phyloP scores from a whole-genome alignment of 169 alveolate species.

The Plasmodium falciparum region DNA sequence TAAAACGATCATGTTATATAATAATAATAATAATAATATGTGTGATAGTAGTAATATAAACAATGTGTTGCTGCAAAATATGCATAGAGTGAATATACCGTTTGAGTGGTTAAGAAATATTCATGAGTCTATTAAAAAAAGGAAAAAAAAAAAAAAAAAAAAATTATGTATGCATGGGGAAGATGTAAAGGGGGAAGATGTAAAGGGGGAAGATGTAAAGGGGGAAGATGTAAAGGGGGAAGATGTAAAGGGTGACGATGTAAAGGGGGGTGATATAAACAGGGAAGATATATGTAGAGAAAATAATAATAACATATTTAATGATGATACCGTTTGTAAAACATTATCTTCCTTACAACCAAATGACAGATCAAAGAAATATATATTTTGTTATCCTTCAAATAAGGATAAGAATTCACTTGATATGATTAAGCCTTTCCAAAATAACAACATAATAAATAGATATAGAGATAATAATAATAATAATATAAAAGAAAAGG shows the following conservation, averaged over 20 bases:
- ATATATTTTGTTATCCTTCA: no score
- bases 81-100: conserved; percentile 6
- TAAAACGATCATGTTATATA: background rate
- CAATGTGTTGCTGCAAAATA: background rate
- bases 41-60: background rate
- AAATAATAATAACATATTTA: no score
- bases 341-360: background rate
- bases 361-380: no score
- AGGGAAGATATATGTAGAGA: no score
- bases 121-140: background rate
- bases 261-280: no score
- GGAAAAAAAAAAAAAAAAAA: background rate
- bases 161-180: no score
- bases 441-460: background rate
- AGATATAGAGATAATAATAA: background rate
- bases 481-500: background rate
- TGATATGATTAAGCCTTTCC: background rate
- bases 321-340: background rate
- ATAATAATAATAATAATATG: background rate
- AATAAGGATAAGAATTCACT: no score
- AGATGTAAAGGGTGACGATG: no score
- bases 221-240: no score
- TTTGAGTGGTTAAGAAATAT: conserved; percentile 20
- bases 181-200: no score
- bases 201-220: no score